Percentiles rank a stretch among this genome's conserved stretches.
Evolutionary conservation across 2,329 filamentous ascomycete species (phyloP).

Genomic region (Claviceps sorghi): DNA sequence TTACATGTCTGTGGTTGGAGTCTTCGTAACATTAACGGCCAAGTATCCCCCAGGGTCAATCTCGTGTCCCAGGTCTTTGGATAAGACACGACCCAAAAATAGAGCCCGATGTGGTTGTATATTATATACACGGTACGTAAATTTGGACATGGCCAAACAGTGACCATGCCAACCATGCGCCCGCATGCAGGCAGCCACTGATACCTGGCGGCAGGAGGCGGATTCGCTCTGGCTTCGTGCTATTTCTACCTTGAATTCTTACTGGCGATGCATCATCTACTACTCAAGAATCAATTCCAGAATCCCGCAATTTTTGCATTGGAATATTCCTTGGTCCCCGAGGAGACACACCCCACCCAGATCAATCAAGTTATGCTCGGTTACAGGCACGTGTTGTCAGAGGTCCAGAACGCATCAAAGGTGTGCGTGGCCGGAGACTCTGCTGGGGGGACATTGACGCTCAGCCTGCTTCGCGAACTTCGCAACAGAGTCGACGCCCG

Average conservation of each 20-base stretch:
- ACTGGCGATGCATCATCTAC: slow-evolving; percentile 52
- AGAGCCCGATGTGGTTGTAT: slow-evolving; percentile 62
- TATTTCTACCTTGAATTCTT: slow-evolving; percentile 82
- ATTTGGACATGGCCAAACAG: neutral
- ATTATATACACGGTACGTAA: slow-evolving; percentile 58
- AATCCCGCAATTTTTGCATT: slow-evolving; percentile 70
- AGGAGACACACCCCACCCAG: slow-evolving; percentile 58
- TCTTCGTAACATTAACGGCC: neutral
- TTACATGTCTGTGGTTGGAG: neutral
- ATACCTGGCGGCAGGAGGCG: slow-evolving; percentile 41
- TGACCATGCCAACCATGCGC: neutral
- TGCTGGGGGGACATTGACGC: slow-evolving; percentile 58
- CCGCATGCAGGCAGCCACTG: neutral
- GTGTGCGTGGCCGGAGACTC: slow-evolving; percentile 68
- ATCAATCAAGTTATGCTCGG: slow-evolving; percentile 54
- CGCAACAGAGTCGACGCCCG: slow-evolving; percentile 17
- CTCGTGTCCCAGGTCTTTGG: slow-evolving; percentile 51
- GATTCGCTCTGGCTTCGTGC: slow-evolving; percentile 68
- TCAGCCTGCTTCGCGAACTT: slow-evolving; percentile 58
- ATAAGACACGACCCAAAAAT: slow-evolving; percentile 44
- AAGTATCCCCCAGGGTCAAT: slow-evolving; percentile 16
- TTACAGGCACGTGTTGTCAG: slow-evolving; percentile 54
- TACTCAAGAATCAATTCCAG: slow-evolving; percentile 48
- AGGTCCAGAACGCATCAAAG: slow-evolving; percentile 40
- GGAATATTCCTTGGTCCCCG: slow-evolving; percentile 68